Conservation (phyloP, 129 eudicot species). For the Tagetes patula region DNA sequence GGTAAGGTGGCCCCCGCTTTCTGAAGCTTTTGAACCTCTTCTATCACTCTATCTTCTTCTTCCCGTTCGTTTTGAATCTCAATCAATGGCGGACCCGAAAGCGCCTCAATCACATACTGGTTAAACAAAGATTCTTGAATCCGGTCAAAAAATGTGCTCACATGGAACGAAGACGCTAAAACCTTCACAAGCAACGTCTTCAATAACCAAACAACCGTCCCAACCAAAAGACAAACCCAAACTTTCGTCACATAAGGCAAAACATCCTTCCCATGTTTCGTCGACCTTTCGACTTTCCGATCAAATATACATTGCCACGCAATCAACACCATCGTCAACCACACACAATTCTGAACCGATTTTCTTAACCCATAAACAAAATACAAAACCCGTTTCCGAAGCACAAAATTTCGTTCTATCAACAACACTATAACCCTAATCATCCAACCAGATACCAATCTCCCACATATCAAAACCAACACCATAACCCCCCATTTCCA, state of each 20-base stretch:
- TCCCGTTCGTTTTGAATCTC: constrained; percentile 43
- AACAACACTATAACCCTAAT: constrained; percentile 31
- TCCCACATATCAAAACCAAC: constrained; percentile 37
- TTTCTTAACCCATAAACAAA: constrained; percentile 51
- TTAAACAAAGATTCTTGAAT: constrained; percentile 54
- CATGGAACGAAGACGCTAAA: constrained; percentile 53
- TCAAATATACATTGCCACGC: constrained; percentile 53
- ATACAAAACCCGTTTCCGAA: constrained; percentile 41
- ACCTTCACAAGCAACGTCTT: constrained; percentile 49
- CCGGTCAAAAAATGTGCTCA: constrained; percentile 50
- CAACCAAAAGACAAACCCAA: constrained; percentile 33
- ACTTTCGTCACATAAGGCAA: constrained; percentile 49
- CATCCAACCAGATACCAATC: constrained; percentile 43
- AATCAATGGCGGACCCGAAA: constrained; percentile 50
- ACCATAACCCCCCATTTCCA: constrained; percentile 58
- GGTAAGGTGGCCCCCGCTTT: constrained; percentile 68
- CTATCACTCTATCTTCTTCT: constrained; percentile 59
- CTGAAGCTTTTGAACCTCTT: constrained; percentile 64
- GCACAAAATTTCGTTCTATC: constrained; percentile 31
- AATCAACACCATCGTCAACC: constrained; percentile 51
- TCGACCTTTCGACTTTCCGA: constrained; percentile 30
- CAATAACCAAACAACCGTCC: constrained; percentile 36
- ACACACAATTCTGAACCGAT: constrained; percentile 53
- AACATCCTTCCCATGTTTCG: constrained; percentile 19
- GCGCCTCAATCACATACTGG: constrained; percentile 47